phyloP scores from a whole-genome alignment of 129 eudicot genomes.

The Artemisia argyi region DNA sequence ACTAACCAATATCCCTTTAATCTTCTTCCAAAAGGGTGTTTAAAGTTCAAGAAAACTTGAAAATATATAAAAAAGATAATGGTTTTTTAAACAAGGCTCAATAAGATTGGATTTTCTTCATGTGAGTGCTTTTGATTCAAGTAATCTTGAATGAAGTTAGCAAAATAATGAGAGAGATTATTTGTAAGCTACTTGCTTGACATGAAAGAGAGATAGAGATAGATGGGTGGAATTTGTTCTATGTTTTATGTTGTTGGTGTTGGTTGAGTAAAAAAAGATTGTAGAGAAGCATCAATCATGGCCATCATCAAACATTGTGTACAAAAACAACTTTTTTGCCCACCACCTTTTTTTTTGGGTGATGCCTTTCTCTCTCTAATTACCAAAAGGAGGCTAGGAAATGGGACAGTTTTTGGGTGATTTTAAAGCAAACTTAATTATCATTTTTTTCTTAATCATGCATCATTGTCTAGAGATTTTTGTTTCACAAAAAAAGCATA shows the following conservation, averaged over 20 bases:
- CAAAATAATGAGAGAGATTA: constrained; percentile 24
- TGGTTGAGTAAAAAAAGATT: constrained; percentile 50
- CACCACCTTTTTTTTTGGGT: constrained; percentile 50
- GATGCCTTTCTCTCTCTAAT: constrained; percentile 36
- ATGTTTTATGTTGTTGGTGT: constrained; percentile 31
- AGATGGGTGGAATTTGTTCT: constrained; percentile 30
- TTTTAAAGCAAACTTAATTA: constrained; percentile 11
- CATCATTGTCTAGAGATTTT: background rate
- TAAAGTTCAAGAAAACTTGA: constrained; percentile 12
- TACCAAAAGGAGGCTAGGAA: constrained; percentile 36
- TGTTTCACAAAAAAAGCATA: background rate
- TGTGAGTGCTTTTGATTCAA: constrained; percentile 24
- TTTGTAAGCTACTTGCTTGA: constrained; percentile 20
- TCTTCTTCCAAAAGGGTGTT: background rate
- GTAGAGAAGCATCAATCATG: constrained; percentile 49
- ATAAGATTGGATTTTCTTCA: constrained; percentile 16
- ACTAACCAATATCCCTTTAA: background rate
- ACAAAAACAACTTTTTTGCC: constrained; percentile 75
- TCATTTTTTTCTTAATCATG: background rate
- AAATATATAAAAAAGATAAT: constrained; percentile 8
- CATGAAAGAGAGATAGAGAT: constrained; percentile 30
- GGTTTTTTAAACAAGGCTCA: background rate
- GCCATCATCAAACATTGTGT: constrained; percentile 65
- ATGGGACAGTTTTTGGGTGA: constrained; percentile 37
- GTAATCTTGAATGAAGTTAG: constrained; percentile 22